Conservation (phyloP, 1,284 basidiomycete species). For the Bjerkandera adusta region DNA sequence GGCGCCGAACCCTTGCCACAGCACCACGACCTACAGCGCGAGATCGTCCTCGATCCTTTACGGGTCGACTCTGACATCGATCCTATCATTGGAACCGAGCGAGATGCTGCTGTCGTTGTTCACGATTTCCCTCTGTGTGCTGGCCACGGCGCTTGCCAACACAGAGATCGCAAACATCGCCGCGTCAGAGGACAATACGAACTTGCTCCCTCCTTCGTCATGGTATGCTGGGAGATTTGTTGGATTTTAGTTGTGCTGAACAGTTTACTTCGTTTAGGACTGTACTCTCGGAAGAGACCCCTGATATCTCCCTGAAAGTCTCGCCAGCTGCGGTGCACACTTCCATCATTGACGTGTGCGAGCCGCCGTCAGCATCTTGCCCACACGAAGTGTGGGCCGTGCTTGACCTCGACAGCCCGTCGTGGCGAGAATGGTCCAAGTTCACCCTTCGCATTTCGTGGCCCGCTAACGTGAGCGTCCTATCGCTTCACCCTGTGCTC, state of each 20-base stretch:
- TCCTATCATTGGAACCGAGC: too few species aligned
- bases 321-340: constrained; percentile 44
- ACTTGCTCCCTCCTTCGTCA: constrained; percentile 24
- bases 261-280: constrained; percentile 26
- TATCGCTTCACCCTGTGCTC: background rate
- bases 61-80: too few species aligned
- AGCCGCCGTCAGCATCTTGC: constrained; percentile 29
- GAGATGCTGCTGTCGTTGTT: too few species aligned
- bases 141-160: constrained; percentile 44
- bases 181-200: constrained; percentile 25
- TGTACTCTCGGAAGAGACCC: constrained; percentile 23
- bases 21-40: too few species aligned
- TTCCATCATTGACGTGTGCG: constrained; percentile 25
- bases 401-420: constrained; percentile 46
- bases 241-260: background rate
- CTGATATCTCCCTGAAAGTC: constrained; percentile 35
- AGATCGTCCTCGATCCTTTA: too few species aligned
- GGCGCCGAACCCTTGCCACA: too few species aligned
- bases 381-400: constrained; percentile 55
- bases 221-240: constrained; percentile 35
- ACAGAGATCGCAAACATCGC: constrained; percentile 67
- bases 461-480: constrained; percentile 59
- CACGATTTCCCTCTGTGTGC: background rate
- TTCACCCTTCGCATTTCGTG: constrained; percentile 66
- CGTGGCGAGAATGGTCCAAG: constrained; percentile 44